Evolutionary conservation across 78 protist species (phyloP), one percentile per base, ranked within the genome.

Genomic region (Dictyostelium brefeldianum): DNA sequence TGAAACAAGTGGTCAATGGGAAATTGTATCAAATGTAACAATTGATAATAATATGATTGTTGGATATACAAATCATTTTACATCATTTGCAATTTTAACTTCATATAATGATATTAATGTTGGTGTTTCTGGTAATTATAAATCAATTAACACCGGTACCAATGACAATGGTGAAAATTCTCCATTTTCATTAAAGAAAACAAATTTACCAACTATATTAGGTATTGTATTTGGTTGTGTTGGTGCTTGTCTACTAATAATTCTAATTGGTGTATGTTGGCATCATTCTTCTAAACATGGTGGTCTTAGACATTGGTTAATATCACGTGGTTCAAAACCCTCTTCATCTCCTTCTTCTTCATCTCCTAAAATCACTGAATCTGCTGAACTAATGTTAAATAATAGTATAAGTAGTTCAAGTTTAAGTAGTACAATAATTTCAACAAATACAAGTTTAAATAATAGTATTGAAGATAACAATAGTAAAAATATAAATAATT

Each of bases 71-170:
- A 77, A 71, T 47, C 92, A 85, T 85, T 85, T 85, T 46, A 85
- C 92, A 59, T 85, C 92, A 25, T 85, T 85, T 75, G 92, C 92
- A 46, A 12, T 85, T 22, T 59, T 85, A n/a, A 71, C 83, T 20
- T 70, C 75, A 27, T 50, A 17, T n/a, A 41, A 75, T 12, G 80
- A 48, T 71, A 36, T n/a, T 7, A 27, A 18, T 17, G 62, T 47
- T n/a, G 80, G 80, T 7, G 56, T 59, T 4, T 31, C 20, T 17
- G 4, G 73, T 11, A 77, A 22, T 27, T 62, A 62, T 62, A 62
- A 62, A 22, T 29, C 77, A 20, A 36, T 53, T n/a, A 57, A 54
- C 4, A 50, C n/a, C 14, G 51, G 20, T 7, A 46, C 20, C 3
- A 48, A 22, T 27, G 51, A 43, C 2, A 46, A 43, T 25, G 8